phyloP scores from a whole-genome alignment of 331 rosid genomes.

The Pyracantha coccinea region DNA sequence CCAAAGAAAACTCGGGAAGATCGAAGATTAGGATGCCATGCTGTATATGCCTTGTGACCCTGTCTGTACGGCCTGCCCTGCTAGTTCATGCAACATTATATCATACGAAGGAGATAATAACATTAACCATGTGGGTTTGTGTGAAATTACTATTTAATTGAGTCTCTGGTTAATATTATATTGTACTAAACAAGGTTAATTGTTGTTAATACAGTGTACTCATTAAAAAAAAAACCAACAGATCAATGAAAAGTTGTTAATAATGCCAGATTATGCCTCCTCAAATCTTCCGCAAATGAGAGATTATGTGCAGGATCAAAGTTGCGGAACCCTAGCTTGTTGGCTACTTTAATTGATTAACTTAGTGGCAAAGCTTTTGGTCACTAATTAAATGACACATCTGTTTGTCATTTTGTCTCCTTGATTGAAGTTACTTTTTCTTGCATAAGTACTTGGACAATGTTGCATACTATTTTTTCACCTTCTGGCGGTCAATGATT shows the following conservation, averaged over 20 bases:
- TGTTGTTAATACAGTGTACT: background rate
- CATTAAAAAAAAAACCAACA: background rate
- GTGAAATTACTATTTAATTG: background rate
- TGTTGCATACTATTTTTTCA: background rate
- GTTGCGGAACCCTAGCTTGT: conserved; percentile 29
- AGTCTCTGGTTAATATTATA: background rate
- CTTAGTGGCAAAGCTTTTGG: background rate
- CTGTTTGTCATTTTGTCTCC: conserved; percentile 43
- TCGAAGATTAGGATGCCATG: conserved; percentile 10
- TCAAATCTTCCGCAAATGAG: conserved; percentile 17
- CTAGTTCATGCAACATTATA: background rate
- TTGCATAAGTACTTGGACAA: conserved; percentile 3
- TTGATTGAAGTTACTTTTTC: conserved; percentile 30
- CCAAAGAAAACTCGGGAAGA: conserved; percentile 13
- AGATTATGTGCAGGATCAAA: conserved; percentile 21
- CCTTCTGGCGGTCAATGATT: too few species aligned
- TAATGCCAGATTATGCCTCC: conserved; percentile 9
- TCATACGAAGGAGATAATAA: background rate
- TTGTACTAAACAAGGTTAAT: background rate
- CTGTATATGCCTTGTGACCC: conserved; percentile 21
- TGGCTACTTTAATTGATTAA: background rate
- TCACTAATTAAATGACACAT: conserved; percentile 4
- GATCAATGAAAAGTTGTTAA: conserved; percentile 1
- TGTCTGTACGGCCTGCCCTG: conserved; percentile 36
- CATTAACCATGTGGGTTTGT: conserved; percentile 28